Percentiles rank a stretch among this genome's conserved stretches.
phyloP scores from a whole-genome alignment of 2,329 filamentous ascomycete genomes.

The Chrysoporthe puriensis region DNA sequence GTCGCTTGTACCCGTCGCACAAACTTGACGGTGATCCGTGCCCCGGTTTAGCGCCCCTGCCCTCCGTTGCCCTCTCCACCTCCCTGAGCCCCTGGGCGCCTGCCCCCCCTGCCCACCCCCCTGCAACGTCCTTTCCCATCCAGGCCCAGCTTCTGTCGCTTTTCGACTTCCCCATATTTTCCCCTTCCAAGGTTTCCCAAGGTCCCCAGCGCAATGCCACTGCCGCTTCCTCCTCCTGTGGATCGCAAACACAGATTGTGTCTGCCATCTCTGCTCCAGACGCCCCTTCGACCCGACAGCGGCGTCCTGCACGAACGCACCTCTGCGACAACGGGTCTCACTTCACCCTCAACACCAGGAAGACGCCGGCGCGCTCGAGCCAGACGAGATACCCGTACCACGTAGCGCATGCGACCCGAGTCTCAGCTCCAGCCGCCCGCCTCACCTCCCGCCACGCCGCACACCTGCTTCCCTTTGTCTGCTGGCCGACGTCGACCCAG shows the following conservation, averaged over 20 bases:
- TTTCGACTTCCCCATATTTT: constrained; percentile 28
- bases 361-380: constrained; percentile 13
- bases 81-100: constrained; percentile 2
- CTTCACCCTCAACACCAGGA: not conserved
- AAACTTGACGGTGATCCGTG: constrained; percentile 13
- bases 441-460: constrained; percentile 9
- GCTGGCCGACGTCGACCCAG: constrained; percentile 9
- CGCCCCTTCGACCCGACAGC: not conserved
- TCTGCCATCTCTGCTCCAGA: not conserved
- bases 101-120: not conserved
- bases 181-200: constrained; percentile 28
- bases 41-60: constrained; percentile 13
- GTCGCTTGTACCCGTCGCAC: constrained; percentile 11
- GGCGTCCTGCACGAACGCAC: not conserved
- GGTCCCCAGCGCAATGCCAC: constrained; percentile 17
- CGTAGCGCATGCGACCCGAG: constrained; percentile 19
- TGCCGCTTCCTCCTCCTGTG: constrained; percentile 17
- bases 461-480: constrained; percentile 13
- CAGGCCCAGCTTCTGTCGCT: constrained; percentile 14
- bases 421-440: constrained; percentile 4
- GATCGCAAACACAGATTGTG: constrained; percentile 15
- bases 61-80: not conserved
- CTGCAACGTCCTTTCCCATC: constrained; percentile 23
- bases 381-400: not conserved
- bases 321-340: constrained; percentile 11